Base-by-base conservation (phyloP, 2,329 filamentous ascomycete genomes). In the Aphanocladium album region DNA sequence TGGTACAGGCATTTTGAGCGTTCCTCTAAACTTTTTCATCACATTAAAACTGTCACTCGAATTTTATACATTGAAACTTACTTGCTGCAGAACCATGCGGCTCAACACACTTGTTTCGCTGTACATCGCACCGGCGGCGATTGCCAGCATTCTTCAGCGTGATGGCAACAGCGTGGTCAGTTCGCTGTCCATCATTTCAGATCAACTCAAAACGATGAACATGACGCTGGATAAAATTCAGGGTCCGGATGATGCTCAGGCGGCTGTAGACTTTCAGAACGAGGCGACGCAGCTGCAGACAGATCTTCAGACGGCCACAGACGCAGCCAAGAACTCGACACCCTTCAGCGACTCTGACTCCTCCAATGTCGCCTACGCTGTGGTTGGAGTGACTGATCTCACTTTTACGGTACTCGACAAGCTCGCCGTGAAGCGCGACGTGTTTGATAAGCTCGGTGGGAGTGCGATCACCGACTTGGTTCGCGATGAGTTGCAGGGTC, bases 181-280 rank as follows among this genome's bases (percentile, higher is more conserved):
- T 6, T 41, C 33, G 14, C 37, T 53, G 17, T 53, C 50, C 12
- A 14, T 37, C 2, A 52, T 53, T 3, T 45, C 49, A 3, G 37
- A 45, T 14, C 47, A 52, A 16, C 35, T 60, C 30, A 23, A 6
- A 9, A 41, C 49, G 11, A 60, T 60, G 57, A 52, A 35, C 47
- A n/a, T 37, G 8, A 53, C 57, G 2, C 21, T 60, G 9, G 57
- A 60, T 25, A 35, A 33, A 25, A 60, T 60, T 17, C 46, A 46
- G 6, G 57, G 47, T n/a, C 16, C 35, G 17, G 35, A 60, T 21
- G 56, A 59, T 30, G 37, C 47, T 5, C 33, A 60, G 16, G 47
- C 46, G 12, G 57, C 57, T 7, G 37, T 52, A 2, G 47, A 52
- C 14, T 60, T 60, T 19, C 57, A 60, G 35, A 60, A 60, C 39